Conservation (phyloP, 2,329 filamentous ascomycete genomes). For the Rutstroemia sp. region DNA sequence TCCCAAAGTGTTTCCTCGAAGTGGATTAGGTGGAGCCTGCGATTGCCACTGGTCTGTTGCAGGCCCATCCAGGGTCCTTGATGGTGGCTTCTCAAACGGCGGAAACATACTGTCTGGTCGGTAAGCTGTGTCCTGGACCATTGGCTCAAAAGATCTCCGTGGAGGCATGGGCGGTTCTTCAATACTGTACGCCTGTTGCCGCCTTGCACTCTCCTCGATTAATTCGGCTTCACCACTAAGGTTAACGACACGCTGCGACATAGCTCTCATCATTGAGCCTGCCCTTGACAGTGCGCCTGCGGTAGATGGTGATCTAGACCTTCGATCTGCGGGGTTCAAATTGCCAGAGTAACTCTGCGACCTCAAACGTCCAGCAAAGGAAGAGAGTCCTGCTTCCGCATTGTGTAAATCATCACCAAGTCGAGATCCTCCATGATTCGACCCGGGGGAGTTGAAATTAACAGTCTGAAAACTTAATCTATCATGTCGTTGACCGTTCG, state of each 20-base stretch:
- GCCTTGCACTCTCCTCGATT: constrained; percentile 53
- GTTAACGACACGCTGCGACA: constrained; percentile 97
- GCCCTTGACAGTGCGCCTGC: constrained; percentile 60
- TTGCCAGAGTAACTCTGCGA: constrained; percentile 50
- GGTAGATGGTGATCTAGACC: constrained; percentile 54
- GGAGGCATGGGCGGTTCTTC: constrained; percentile 9
- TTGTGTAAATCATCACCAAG: constrained; percentile 53
- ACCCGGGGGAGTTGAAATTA: constrained; percentile 37
- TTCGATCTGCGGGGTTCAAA: constrained; percentile 42
- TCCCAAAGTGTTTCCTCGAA: constrained; percentile 79
- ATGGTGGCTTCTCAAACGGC: constrained; percentile 25
- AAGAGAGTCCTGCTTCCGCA: constrained; percentile 48
- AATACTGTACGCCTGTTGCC: constrained; percentile 15
- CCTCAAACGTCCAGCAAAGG: constrained; percentile 35
- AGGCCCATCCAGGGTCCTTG: constrained; percentile 1
- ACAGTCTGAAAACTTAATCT: constrained; percentile 47
- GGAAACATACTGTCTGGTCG: constrained; percentile 18
- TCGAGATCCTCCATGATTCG: constrained; percentile 35
- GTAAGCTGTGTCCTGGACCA: constrained; percentile 29
- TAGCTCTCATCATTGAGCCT: constrained; percentile 69
- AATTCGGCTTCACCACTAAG: constrained; percentile 87
- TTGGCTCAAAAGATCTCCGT: constrained; percentile 23
- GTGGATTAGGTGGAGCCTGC: constrained; percentile 57
- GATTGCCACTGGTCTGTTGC: constrained; percentile 13
- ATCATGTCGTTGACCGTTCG: constrained; percentile 37